Conservation (phyloP, 768 basidiomycete genomes). For the Gautieria morchelliformis region DNA sequence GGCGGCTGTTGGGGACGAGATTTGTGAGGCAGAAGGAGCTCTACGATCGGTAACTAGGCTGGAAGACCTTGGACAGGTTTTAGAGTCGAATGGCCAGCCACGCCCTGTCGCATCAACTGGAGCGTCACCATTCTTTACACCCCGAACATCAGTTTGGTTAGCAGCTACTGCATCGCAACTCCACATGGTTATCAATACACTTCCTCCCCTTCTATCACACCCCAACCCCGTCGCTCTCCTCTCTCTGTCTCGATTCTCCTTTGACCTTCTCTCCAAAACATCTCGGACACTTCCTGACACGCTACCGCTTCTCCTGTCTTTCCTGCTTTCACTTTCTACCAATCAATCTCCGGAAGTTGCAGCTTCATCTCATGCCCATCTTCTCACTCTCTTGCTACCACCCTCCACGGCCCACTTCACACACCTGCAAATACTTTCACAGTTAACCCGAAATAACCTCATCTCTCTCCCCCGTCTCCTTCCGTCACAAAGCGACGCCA, state of each 20-base stretch:
- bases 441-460: conserved; percentile 56
- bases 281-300: conserved; percentile 56
- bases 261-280: conserved; percentile 43
- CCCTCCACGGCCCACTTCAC: conserved; percentile 34
- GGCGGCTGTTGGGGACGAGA: conserved; percentile 53
- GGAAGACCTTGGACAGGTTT: conserved; percentile 46
- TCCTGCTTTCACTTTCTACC: conserved; percentile 62
- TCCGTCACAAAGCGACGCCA: conserved; percentile 59
- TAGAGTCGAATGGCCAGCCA: background rate
- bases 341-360: conserved; percentile 48
- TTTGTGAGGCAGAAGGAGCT: conserved; percentile 54
- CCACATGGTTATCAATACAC: conserved; percentile 68
- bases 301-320: conserved; percentile 58
- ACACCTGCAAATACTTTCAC: conserved; percentile 47
- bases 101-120: background rate
- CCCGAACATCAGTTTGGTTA: conserved; percentile 69
- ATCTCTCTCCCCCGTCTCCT: conserved; percentile 64
- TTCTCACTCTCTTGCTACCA: conserved; percentile 36
- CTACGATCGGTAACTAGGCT: conserved; percentile 46
- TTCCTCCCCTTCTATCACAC: conserved; percentile 65
- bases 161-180: conserved; percentile 75
- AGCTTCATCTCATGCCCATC: conserved; percentile 32
- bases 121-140: conserved; percentile 34
- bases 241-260: conserved; percentile 49
- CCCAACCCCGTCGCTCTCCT: conserved; percentile 55